Evolutionary conservation across 352 stramenopile species (phyloP), one percentile per base, ranked within the genome.

Genomic region (Phytophthora niederhauseri): DNA sequence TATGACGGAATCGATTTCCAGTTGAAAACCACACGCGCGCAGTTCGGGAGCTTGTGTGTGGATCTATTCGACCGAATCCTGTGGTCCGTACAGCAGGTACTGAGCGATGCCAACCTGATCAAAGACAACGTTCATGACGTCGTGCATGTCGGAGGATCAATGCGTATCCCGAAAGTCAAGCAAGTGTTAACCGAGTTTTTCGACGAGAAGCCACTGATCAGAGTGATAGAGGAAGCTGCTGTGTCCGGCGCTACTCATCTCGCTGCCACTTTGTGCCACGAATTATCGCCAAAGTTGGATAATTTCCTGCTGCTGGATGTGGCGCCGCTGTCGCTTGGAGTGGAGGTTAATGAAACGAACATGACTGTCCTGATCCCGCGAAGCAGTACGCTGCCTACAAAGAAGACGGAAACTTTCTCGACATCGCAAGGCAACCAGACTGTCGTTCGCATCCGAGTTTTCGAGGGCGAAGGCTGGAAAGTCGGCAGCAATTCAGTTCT

Each of bases 41-140:
- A 28, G 45, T 51, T 51, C 9, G 19, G 28, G 9, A 51, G n/a
- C 17, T 17, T 22, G 8, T 51, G 45, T 20, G 45, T 11, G 8
- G 19, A 51, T 28, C 4, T 51, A 26, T 51, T 51, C 6, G 45
- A 51, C n/a, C 24, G 19, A 17, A 26, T 51, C 6, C 9, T 51
- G 19, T 51, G 45, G 45, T 51, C 19, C 7, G 8, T 51, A 15
- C 45, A 51, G 9, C 45, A 51, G 19, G 45, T n/a, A 7, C 45
- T 51, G 12, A 51, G 45, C 19, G 45, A 51, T 51, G 45, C 45
- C 45, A 51, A 51, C 45, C 45, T 51, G 19, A 51, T n/a, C 8
- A 51, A 51, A 51, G 45, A 7, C 45, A 51, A 26, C 2, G 8
- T 51, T 51, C 2, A 51, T 6, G 45, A 28, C 4, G 45, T 51